Evolutionary conservation across 768 basidiomycete genomes (phyloP).

Genomic region (Phallus indusiatus): DNA sequence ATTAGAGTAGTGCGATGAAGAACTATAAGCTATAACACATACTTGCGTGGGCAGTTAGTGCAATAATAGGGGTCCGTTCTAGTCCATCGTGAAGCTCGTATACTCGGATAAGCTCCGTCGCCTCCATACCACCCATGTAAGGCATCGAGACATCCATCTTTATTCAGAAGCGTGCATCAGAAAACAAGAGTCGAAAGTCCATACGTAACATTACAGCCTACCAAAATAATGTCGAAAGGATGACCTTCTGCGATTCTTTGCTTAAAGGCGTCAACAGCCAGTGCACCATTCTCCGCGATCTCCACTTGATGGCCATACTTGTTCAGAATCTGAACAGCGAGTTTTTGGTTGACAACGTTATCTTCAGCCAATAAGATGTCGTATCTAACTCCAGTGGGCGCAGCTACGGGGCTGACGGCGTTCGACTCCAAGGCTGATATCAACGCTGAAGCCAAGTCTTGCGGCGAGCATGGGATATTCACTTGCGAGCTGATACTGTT

Average conservation of each 20-base stretch:
- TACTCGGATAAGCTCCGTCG: conserved; percentile 82
- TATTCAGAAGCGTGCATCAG: conserved; percentile 5
- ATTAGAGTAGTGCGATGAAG: background rate
- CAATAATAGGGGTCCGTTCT: conserved; percentile 82
- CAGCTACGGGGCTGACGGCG: conserved; percentile 80
- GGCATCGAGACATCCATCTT: conserved; percentile 99
- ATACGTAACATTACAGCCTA: conserved; percentile 29
- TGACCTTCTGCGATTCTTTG: conserved; percentile 55
- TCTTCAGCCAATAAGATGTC: conserved; percentile 96
- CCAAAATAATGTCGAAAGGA: conserved; percentile 88
- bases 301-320: conserved; percentile 93
- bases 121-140: conserved; percentile 98
- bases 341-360: conserved; percentile 90
- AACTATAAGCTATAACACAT: conserved; percentile 25
- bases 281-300: conserved; percentile 93
- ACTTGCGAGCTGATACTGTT: conserved; percentile 94
- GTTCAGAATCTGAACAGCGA: conserved; percentile 94
- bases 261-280: conserved; percentile 90
- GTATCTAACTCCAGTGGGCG: conserved; percentile 77
- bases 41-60: conserved; percentile 96
- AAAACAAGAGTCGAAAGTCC: background rate
- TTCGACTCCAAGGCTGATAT: conserved; percentile 93
- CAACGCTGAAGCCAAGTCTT: conserved; percentile 86
- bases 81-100: conserved; percentile 70
- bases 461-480: conserved; percentile 79